Conservation (phyloP, 1,284 basidiomycete species). For the Leccinum subfulvum region DNA sequence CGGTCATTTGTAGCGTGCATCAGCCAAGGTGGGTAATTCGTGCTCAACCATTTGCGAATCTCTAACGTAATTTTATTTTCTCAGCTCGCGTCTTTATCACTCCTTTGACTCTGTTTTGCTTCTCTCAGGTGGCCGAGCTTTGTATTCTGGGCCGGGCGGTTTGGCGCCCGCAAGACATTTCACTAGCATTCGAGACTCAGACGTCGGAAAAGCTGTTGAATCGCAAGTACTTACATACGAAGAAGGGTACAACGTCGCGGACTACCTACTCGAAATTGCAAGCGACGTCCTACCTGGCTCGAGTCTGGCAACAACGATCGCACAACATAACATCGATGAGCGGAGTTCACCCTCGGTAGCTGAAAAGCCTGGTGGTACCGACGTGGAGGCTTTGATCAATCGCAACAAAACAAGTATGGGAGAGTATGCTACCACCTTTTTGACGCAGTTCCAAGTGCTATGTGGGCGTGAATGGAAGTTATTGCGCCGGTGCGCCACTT, state of each 20-base stretch:
- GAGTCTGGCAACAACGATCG: constrained; percentile 29
- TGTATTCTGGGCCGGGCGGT: constrained; percentile 78
- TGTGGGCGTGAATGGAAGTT: constrained; percentile 82
- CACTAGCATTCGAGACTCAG: constrained; percentile 38
- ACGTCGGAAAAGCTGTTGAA: constrained; percentile 34
- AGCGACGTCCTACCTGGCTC: constrained; percentile 55
- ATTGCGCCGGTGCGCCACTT: constrained; percentile 54
- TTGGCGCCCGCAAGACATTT: constrained; percentile 69
- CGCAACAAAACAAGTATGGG: constrained; percentile 14
- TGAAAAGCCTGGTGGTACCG: constrained; percentile 18
- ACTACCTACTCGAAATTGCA: constrained; percentile 85
- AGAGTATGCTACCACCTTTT: constrained; percentile 69
- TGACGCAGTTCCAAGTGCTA: constrained; percentile 83
- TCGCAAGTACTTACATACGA: constrained; percentile 44
- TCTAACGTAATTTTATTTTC: background rate
- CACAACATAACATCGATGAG: constrained; percentile 18
- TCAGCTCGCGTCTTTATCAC: constrained; percentile 79
- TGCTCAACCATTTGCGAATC: background rate
- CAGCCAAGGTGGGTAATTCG: constrained; percentile 63
- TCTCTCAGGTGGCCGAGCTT: constrained; percentile 72
- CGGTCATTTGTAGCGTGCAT: constrained; percentile 85
- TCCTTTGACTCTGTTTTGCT: constrained; percentile 81
- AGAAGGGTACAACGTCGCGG: constrained; percentile 84
- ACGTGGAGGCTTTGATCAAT: constrained; percentile 24
- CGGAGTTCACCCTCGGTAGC: constrained; percentile 9